Evolutionary conservation across 2,329 filamentous ascomycete species (phyloP).

Genomic region (Teratosphaeria gauchensis): DNA sequence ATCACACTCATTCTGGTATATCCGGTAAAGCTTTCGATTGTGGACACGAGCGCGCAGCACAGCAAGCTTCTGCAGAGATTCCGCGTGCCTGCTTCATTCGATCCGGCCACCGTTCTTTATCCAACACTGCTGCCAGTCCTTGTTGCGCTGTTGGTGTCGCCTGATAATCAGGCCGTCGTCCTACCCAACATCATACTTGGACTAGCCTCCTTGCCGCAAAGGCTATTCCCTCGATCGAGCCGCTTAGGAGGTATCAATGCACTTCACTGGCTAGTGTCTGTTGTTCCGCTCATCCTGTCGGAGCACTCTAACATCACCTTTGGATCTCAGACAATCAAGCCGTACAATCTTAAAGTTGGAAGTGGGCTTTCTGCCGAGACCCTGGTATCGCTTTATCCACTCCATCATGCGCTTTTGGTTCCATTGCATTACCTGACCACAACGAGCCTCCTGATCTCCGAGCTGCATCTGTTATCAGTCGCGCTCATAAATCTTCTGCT

Average conservation of each 20-base stretch:
- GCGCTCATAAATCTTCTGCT: slow-evolving; percentile 73
- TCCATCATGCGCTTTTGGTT: slow-evolving; percentile 68
- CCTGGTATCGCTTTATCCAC: slow-evolving; percentile 61
- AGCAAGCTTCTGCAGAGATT: slow-evolving; percentile 36
- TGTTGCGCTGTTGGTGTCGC: slow-evolving; percentile 64
- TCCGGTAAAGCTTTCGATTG: slow-evolving; percentile 26
- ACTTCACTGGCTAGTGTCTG: slow-evolving; percentile 71
- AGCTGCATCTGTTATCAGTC: slow-evolving; percentile 77
- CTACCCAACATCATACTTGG: slow-evolving; percentile 75
- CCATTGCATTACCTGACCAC: slow-evolving; percentile 74
- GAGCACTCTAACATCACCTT: slow-evolving; percentile 24
- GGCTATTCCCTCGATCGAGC: slow-evolving; percentile 58
- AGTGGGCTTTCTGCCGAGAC: slow-evolving; percentile 42
- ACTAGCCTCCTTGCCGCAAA: slow-evolving; percentile 64
- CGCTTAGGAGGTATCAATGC: slow-evolving; percentile 50
- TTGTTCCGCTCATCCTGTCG: slow-evolving; percentile 54
- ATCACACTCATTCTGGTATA: slow-evolving; percentile 21
- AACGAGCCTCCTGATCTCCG: slow-evolving; percentile 76
- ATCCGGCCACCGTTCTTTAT: slow-evolving; percentile 85
- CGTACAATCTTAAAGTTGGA: slow-evolving; percentile 10
- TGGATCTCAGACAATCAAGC: neutral
- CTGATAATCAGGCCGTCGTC: slow-evolving; percentile 51
- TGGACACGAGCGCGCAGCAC: slow-evolving; percentile 20
- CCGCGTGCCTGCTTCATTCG: slow-evolving; percentile 66
- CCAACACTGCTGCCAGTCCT: slow-evolving; percentile 67